These are phyloP conservation scores for Andrographis paniculata DNA, from an alignment of 305 asterid genomes.

Conservation along the genomic window DNA sequence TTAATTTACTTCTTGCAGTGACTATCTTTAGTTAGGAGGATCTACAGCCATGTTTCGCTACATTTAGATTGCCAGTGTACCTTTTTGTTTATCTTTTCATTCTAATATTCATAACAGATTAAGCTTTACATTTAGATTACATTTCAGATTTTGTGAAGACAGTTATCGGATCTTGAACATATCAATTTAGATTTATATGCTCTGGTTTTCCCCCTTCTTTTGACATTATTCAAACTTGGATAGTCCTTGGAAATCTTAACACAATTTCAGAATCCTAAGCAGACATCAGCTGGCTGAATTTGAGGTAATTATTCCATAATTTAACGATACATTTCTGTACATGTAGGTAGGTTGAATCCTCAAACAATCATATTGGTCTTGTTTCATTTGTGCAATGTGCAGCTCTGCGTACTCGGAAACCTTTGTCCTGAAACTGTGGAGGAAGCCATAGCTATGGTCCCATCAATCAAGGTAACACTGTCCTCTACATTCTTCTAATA, in stretches of 20 bases:
- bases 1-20: no score
- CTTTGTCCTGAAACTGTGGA: constrained; percentile 86
- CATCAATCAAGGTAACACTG: constrained; percentile 64
- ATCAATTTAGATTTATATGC: neutral
- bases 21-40: no score
- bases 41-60: no score
- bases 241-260: constrained; percentile 21
- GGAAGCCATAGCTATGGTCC: constrained; percentile 89
- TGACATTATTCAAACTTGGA: neutral
- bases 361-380: neutral
- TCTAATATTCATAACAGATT: no score
- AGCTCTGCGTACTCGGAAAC: constrained; percentile 82
- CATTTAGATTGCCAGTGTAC: no score
- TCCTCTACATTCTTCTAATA: constrained; percentile 1
- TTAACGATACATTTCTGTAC: neutral
- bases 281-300: constrained; percentile 78
- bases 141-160: no score
- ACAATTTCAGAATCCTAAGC: constrained; percentile 43
- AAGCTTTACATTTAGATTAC: no score
- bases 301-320: constrained; percentile 37
- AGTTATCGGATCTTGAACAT: no score
- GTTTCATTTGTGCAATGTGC: constrained; percentile 20
- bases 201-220: neutral
- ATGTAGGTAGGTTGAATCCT: neutral
- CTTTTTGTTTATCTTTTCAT: no score